These are phyloP conservation scores for Leccinellum luteum DNA, from an alignment of 768 basidiomycete species.

Conservation along the genomic window DNA sequence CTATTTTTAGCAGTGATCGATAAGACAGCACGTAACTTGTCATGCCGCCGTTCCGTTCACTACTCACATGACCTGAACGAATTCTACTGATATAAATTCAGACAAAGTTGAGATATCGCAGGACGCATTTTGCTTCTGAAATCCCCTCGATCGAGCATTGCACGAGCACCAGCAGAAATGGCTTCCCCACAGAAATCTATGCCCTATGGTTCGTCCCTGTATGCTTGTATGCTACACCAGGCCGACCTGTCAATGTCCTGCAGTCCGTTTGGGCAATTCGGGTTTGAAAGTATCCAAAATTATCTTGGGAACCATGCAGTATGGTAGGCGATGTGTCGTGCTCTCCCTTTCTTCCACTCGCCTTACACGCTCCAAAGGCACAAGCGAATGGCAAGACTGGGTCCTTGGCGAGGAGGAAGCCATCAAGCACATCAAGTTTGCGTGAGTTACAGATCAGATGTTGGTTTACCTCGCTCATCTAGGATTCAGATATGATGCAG, in stretches of 20 bases:
- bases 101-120: background rate
- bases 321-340: conserved; percentile 5
- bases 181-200: conserved; percentile 6
- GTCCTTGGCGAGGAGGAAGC: conserved; percentile 46
- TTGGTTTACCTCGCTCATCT: background rate
- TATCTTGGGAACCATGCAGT: conserved; percentile 5
- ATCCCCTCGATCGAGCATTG: background rate
- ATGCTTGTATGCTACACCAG: background rate
- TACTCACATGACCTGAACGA: conserved; percentile 4
- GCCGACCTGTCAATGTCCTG: background rate
- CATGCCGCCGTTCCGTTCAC: background rate
- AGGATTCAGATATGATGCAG: conserved; percentile 31
- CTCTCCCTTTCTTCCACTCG: background rate
- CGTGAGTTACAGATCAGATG: conserved; percentile 28
- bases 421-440: conserved; percentile 45
- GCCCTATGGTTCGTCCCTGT: conserved; percentile 14
- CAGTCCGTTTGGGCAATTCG: conserved; percentile 10
- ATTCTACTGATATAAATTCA: conserved; percentile 1
- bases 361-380: conserved; percentile 4
- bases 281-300: conserved; percentile 5
- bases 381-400: conserved; percentile 47
- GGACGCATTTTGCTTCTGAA: background rate
- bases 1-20: background rate
- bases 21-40: conserved; percentile 7
- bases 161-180: conserved; percentile 3